Conservation (phyloP, 352 stramenopile genomes). For the Phytophthora macrochlamydospora region DNA sequence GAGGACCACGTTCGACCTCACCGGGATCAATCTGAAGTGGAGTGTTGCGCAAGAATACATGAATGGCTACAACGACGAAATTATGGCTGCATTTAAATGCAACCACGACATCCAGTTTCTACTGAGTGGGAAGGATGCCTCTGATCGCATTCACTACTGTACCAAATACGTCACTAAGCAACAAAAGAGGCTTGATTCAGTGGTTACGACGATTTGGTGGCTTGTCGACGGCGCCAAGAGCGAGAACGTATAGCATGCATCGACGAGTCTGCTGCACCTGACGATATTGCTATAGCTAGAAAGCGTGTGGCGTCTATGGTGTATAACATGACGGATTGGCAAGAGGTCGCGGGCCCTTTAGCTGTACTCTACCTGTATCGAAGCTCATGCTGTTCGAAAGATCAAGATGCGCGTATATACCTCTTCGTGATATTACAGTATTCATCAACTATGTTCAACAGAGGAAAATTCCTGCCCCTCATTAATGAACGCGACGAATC, state of each 20-base stretch:
- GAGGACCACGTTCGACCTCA: background rate
- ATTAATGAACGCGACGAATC: background rate
- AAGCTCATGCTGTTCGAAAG: slow-evolving; percentile 8
- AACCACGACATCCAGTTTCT: slow-evolving; percentile 10
- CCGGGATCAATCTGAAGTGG: background rate
- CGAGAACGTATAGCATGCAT: background rate
- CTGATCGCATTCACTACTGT: slow-evolving; percentile 12
- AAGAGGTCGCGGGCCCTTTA: slow-evolving; percentile 6
- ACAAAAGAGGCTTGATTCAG: slow-evolving; percentile 2
- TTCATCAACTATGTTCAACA: slow-evolving; percentile 1
- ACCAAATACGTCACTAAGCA: slow-evolving; percentile 8
- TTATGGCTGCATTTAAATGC: slow-evolving; percentile 8
- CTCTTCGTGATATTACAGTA: slow-evolving; percentile 1
- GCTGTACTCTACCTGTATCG: slow-evolving; percentile 6
- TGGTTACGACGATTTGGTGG: background rate
- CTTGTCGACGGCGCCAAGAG: slow-evolving; percentile 1
- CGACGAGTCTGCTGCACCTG: background rate
- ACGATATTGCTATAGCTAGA: background rate
- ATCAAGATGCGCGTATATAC: background rate
- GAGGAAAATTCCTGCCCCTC: background rate
- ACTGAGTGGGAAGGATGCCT: background rate
- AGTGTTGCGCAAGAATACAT: slow-evolving; percentile 2
- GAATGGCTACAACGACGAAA: slow-evolving; percentile 8
- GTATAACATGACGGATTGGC: slow-evolving; percentile 1
- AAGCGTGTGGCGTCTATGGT: slow-evolving; percentile 8